Base-by-base conservation (phyloP, 371 early-diverging fungal genomes). In the Coemansia sp. region DNA sequence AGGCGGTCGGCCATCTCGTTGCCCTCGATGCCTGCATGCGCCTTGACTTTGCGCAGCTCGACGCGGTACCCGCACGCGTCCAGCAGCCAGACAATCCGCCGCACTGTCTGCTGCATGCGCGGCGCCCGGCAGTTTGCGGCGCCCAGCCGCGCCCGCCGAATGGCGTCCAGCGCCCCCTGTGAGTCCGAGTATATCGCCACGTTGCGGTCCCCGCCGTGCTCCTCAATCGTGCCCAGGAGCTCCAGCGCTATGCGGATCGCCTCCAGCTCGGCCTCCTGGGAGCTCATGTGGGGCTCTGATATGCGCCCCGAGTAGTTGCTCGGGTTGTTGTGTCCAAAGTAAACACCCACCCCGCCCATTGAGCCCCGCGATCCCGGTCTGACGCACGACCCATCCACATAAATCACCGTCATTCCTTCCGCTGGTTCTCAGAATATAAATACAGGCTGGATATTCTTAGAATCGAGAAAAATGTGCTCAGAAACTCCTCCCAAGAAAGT, bases 311-410 rank as follows among this genome's bases (percentile, higher is more conserved):
- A 44, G 46, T 33, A 33, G 32, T 57, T 57, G 34, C 57, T 44
- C 32, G 4, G 12, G 46, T 57, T 46, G 34, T 46, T 36, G 10
- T 12, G 34, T 0, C 57, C 57, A 57, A 57, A 57, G 31, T 57
- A 57, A 11, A 57, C 57, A 0, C 44, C 57, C 8, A 57, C 18
- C 3, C 46, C 57, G 9, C 46, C 16, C 7, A 16, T n/a, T 44
- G 57, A 44, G 8, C 44, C 44, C 4, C 46, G 16, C 0, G 2
- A 5, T 9, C 57, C 57, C n/a, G 29, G 29, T 11, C 44, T 57
- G 16, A 57, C 5, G 32, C 57, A 57, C 29, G 57, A 57, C 5
- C 57, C 57, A 10, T 57, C 57, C 2, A 18, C 46, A 42, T 57
- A 46, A 44, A 57, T 32, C 10, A 57, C n/a, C 14, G 33, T 57